These are phyloP conservation scores for Achaetomium macrosporum DNA, from an alignment of 2,329 filamentous ascomycete genomes.

Conservation along the genomic window DNA sequence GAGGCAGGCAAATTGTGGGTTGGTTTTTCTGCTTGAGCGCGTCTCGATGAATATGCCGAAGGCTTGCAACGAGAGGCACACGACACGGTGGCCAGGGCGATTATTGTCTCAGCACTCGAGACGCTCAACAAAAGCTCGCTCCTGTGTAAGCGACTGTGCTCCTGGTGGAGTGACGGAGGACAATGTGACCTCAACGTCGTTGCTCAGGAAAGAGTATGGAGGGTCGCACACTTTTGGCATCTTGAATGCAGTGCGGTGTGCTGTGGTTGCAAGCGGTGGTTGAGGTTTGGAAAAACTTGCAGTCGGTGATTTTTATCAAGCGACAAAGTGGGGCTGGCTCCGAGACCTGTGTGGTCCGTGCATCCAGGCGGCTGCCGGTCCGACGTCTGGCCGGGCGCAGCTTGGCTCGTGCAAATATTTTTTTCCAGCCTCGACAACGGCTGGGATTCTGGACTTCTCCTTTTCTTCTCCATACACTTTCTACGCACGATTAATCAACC, in stretches of 20 bases:
- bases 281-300: neutral
- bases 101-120: neutral
- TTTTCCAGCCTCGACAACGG: neutral
- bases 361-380: neutral
- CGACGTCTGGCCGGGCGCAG: conserved; percentile 3
- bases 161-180: neutral
- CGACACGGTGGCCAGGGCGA: neutral
- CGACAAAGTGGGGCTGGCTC: neutral
- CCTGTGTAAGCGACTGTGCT: neutral
- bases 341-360: neutral
- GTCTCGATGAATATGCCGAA: neutral
- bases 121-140: neutral
- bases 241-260: neutral
- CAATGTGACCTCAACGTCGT: neutral
- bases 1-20: conserved; percentile 59
- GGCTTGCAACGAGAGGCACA: neutral
- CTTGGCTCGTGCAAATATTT: neutral
- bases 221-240: conserved; percentile 3
- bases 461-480: conserved; percentile 15
- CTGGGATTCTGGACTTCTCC: neutral
- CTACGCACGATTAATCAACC: conserved; percentile 20
- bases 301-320: neutral
- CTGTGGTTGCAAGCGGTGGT: neutral
- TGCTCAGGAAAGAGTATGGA: conserved; percentile 6
- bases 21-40: neutral